Conservation (phyloP, 257 asterid genomes). For the Scutellaria baicalensis region DNA sequence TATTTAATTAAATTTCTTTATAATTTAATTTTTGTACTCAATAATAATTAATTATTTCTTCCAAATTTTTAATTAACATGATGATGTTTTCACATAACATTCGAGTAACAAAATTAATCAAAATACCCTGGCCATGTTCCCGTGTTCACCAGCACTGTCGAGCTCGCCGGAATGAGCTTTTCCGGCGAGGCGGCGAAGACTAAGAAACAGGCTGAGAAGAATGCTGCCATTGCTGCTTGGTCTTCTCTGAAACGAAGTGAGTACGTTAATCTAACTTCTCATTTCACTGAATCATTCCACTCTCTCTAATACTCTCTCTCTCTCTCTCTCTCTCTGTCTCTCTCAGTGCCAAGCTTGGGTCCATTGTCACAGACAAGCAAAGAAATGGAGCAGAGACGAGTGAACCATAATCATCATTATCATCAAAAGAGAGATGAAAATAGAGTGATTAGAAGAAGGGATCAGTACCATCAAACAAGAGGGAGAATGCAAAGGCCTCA, state of each 20-base stretch:
- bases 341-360: slow-evolving; percentile 34
- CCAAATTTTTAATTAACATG: too few species aligned
- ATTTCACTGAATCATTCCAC: not conserved
- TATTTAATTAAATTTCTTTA: too few species aligned
- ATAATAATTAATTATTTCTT: too few species aligned
- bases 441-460: too few species aligned
- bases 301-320: not conserved
- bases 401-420: not conserved
- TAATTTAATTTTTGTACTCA: too few species aligned
- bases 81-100: too few species aligned
- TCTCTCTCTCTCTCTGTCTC: not conserved
- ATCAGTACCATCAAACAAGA: too few species aligned
- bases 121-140: slow-evolving; percentile 39
- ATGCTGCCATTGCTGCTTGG: slow-evolving; percentile 52
- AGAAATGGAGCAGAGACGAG: too few species aligned
- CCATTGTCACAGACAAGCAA: slow-evolving; percentile 1
- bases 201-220: slow-evolving; percentile 50
- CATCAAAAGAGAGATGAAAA: too few species aligned
- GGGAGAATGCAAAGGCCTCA: too few species aligned
- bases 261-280: not conserved
- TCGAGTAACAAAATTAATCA: too few species aligned
- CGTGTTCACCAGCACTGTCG: slow-evolving; percentile 42
- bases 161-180: slow-evolving; percentile 37
- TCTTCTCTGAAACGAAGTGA: slow-evolving; percentile 36
- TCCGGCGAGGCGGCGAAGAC: slow-evolving; percentile 43